These are phyloP conservation scores for Fusarium zealandicum DNA, from an alignment of 2,329 filamentous ascomycete genomes.

Conservation along the genomic window DNA sequence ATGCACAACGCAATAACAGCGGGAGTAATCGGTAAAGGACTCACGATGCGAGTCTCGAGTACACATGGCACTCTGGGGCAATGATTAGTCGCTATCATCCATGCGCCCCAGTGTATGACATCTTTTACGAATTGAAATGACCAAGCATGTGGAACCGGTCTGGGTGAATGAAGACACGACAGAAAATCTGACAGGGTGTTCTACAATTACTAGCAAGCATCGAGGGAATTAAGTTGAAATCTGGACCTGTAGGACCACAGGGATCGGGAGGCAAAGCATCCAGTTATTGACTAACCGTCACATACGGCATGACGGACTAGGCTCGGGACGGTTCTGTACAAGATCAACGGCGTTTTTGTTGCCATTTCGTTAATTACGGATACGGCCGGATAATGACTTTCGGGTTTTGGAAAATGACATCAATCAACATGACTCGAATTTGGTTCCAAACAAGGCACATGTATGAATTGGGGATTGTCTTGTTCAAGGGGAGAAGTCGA, in stretches of 20 bases:
- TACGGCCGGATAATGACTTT: slow-evolving; percentile 25
- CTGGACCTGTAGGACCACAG: slow-evolving; percentile 6
- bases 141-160: slow-evolving; percentile 23
- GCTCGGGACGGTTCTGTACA: slow-evolving; percentile 24
- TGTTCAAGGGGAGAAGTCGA: no score
- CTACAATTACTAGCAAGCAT: slow-evolving; percentile 16
- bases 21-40: neutral
- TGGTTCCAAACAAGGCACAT: no score
- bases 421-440: slow-evolving; percentile 6
- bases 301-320: slow-evolving; percentile 7
- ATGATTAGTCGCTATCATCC: neutral
- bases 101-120: slow-evolving; percentile 1
- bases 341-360: slow-evolving; percentile 31
- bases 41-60: neutral
- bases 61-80: neutral
- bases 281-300: neutral
- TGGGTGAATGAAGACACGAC: slow-evolving; percentile 17
- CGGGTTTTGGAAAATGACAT: slow-evolving; percentile 26
- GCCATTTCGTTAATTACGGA: slow-evolving; percentile 24
- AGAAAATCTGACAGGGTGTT: slow-evolving; percentile 17
- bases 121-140: slow-evolving; percentile 30
- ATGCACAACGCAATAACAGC: slow-evolving; percentile 1
- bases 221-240: slow-evolving; percentile 3
- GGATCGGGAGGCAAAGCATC: slow-evolving; percentile 14
- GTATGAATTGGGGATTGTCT: no score